phyloP scores from a whole-genome alignment of 306 rosid species.

The Prunus mume region DNA sequence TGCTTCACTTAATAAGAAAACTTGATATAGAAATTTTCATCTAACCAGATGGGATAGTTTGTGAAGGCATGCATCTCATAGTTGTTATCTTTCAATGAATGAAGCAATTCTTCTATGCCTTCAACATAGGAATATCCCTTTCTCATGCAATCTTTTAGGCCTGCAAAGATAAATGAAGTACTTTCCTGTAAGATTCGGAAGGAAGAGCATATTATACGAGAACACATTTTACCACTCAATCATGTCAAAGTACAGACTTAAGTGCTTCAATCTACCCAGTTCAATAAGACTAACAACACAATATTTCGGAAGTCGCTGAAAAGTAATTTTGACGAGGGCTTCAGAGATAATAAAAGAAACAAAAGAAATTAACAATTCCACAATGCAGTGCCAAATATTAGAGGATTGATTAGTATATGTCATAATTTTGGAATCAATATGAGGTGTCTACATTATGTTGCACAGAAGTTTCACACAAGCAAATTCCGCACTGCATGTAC shows the following conservation, averaged over 20 bases:
- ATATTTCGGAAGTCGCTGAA: not conserved
- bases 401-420: not conserved
- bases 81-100: constrained; percentile 54
- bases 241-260: not conserved
- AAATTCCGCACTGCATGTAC: not conserved
- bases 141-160: constrained; percentile 77
- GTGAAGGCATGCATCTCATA: constrained; percentile 97
- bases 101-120: constrained; percentile 77
- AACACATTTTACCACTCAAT: not conserved
- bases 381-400: not conserved
- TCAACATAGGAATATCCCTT: constrained; percentile 70
- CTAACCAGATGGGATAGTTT: constrained; percentile 87
- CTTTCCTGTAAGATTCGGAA: not conserved
- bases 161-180: constrained; percentile 33
- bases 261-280: not conserved
- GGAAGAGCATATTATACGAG: not conserved
- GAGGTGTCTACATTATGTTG: not conserved
- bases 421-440: not conserved
- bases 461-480: not conserved
- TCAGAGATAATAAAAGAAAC: not conserved
- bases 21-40: constrained; percentile 11
- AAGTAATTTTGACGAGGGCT: not conserved
- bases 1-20: constrained; percentile 23
- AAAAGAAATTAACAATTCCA: not conserved
- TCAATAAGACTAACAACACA: not conserved